Base-by-base conservation (phyloP, 192 early-diverging fungal species). In the Coemansia sp. region DNA sequence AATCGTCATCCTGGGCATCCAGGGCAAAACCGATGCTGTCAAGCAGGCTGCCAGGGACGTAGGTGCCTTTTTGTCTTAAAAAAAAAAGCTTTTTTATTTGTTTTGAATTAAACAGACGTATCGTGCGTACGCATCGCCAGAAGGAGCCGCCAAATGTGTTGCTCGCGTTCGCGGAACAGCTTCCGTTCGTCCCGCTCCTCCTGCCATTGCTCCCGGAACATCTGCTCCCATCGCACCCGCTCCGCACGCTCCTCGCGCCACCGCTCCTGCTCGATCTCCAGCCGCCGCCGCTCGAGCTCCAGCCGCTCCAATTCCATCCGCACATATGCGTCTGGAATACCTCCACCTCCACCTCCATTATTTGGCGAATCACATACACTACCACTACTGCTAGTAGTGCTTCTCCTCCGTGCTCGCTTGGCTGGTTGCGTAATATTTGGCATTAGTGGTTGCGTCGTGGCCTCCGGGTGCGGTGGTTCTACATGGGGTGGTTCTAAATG, bases 121-220 rank as follows among this genome's bases (percentile, higher is more conserved):
- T 30, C 43, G 21, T 42, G 19, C 14, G 35, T 51, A 28, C 58
- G 58, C 50, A 62, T 43, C 5, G 56, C 23, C 19, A 66, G 54
- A 28, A 71, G 32, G 21, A 64, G 58, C 22, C 32, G 58, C 62
- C 62, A 71, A 10, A 65, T 60, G 11, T 64, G 57, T 28, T 64
- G 51, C 30, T 71, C 62, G 24, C 69, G 58, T 8, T 71, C 69
- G 5, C 69, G 43, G n/a, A 64, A 50, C 2, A 35, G 52, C 46
- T 48, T 58, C 1, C 68, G 43, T 29, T 71, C 58, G 32, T 71
- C 62, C 22, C 62, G 69, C 6, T 71, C 69, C 25, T 71, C 58
- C 18, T 60, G 69, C 69, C 62, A 64, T 40, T 64, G 69, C 58
- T 64, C 69, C 7, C 62, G 48, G 38, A 50, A 71, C 62, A 71